Conservation (phyloP, 1,284 basidiomycete species). For the Trichosporon sp. region DNA sequence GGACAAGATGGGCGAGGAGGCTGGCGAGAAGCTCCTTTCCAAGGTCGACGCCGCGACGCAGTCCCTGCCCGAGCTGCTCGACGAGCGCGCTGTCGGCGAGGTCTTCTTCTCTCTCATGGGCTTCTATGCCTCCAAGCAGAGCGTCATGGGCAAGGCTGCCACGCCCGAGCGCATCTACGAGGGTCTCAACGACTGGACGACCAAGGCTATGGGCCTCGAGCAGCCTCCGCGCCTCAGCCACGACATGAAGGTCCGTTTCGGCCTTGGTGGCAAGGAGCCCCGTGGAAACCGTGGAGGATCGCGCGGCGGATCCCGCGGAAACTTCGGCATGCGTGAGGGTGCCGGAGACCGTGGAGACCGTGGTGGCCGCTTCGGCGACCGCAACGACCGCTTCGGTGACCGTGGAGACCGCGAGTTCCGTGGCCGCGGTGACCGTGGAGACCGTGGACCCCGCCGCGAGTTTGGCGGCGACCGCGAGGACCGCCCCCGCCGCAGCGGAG, state of each 20-base stretch:
- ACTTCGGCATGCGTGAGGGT: not conserved
- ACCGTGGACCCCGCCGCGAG: not conserved
- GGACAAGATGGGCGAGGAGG: constrained; percentile 56
- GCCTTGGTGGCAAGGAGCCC: constrained; percentile 14
- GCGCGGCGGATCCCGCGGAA: constrained; percentile 22
- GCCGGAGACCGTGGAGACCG: not conserved
- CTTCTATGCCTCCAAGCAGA: constrained; percentile 67
- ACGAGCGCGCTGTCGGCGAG: constrained; percentile 65
- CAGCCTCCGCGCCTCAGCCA: constrained; percentile 62
- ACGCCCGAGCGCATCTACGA: constrained; percentile 63
- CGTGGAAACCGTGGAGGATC: constrained; percentile 17
- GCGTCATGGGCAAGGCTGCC: constrained; percentile 61
- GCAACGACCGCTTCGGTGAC: constrained; percentile 14
- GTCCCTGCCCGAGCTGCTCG: constrained; percentile 58
- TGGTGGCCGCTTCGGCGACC: constrained; percentile 12
- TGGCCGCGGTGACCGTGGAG: not conserved
- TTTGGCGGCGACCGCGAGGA: not conserved
- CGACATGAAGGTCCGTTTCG: constrained; percentile 58
- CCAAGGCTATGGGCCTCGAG: constrained; percentile 61
- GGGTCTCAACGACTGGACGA: constrained; percentile 70
- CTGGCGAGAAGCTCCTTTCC: constrained; percentile 28
- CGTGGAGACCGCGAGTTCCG: not conserved
- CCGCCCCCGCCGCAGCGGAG: not conserved
- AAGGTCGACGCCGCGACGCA: constrained; percentile 56
- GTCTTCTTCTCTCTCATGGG: constrained; percentile 74